phyloP scores from a whole-genome alignment of 108 stramenopile genomes.

The Nannochloropsis oceanica region DNA sequence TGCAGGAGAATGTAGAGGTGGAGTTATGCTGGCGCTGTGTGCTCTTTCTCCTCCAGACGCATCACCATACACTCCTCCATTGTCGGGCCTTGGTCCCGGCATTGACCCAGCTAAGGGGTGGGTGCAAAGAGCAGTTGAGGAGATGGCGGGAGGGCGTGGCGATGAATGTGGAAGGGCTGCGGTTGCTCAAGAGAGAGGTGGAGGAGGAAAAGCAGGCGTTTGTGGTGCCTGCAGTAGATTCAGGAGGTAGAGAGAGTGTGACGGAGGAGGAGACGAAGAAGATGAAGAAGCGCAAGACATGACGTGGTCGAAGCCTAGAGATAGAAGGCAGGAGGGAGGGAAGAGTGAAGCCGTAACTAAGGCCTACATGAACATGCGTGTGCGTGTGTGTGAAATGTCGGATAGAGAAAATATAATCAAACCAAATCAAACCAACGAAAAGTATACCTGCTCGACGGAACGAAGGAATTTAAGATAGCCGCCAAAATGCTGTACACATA shows the following conservation, averaged over 20 bases:
- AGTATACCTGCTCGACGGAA: too few species aligned
- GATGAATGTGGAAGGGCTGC: not conserved
- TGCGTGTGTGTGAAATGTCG: too few species aligned
- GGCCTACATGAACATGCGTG: too few species aligned
- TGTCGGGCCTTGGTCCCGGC: not conserved
- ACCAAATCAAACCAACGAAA: too few species aligned
- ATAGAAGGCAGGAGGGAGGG: too few species aligned
- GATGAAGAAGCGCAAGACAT: not conserved
- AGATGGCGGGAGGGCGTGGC: not conserved
- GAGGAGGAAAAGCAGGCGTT: not conserved
- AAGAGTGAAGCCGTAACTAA: too few species aligned
- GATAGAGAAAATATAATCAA: too few species aligned
- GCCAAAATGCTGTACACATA: too few species aligned
- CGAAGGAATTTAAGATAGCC: too few species aligned
- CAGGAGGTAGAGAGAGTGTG: not conserved
- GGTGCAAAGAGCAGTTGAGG: not conserved
- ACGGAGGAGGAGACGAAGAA: not conserved
- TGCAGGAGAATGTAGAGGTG: constrained; percentile 12
- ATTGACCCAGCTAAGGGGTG: not conserved
- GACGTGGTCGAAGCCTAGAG: too few species aligned
- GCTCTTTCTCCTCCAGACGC: constrained; percentile 9
- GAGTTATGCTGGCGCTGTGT: constrained; percentile 26
- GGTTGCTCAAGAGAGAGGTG: not conserved
- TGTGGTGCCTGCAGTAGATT: not conserved
- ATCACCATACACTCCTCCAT: not conserved